Conservation (phyloP, 2,329 filamentous ascomycete genomes). For the Geosmithia morbida region DNA sequence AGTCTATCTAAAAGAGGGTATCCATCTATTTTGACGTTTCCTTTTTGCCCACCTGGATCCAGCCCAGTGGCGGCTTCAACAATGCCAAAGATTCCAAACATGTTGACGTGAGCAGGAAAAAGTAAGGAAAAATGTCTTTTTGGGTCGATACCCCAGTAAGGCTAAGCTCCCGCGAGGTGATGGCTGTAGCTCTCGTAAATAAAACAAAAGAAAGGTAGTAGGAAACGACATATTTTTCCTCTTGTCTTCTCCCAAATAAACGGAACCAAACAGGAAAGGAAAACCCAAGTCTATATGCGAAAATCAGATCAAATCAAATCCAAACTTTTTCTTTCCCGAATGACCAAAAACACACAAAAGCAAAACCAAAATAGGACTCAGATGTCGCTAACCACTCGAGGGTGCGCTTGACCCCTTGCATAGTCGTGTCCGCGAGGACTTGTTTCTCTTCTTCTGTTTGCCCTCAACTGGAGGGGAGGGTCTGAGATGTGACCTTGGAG, state of each 20-base stretch:
- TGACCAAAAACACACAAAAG: neutral
- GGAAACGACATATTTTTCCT: slow-evolving; percentile 3
- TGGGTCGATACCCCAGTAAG: neutral
- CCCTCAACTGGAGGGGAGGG: slow-evolving; percentile 10
- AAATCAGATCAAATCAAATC: slow-evolving; percentile 2
- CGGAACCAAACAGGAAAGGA: neutral
- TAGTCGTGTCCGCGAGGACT: slow-evolving; percentile 1
- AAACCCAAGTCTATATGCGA: slow-evolving; percentile 13
- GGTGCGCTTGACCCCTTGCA: neutral
- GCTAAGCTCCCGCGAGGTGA: slow-evolving; percentile 3
- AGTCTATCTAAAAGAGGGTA: slow-evolving; percentile 2
- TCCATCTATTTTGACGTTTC: neutral
- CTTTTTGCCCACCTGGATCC: slow-evolving; percentile 1
- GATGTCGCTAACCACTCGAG: neutral
- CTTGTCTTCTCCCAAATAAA: neutral
- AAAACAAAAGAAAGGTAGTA: slow-evolving; percentile 5
- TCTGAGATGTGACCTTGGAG: neutral
- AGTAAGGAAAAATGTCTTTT: slow-evolving; percentile 4
- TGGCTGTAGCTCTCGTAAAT: slow-evolving; percentile 3
- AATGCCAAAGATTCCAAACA: no score
- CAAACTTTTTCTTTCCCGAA: slow-evolving; percentile 9
- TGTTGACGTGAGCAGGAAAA: neutral
- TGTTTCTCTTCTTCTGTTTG: neutral
- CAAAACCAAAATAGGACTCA: neutral
- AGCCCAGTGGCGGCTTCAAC: slow-evolving; percentile 2